Conservation (phyloP, 2,329 filamentous ascomycete species). For the Fusarium vanettenii region DNA sequence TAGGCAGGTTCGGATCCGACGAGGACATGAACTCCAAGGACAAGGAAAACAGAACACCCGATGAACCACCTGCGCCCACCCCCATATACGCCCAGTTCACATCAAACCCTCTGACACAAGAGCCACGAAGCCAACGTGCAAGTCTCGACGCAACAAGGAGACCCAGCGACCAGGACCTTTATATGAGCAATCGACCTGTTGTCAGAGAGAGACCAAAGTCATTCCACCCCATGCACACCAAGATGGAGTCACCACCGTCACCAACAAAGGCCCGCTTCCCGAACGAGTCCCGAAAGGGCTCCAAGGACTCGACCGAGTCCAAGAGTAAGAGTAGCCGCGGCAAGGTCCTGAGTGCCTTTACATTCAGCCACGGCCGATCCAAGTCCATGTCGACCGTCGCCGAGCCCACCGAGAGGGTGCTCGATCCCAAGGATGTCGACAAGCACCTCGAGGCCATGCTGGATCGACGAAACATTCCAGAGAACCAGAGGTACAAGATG, state of each 20-base stretch:
- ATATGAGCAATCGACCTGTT: slow-evolving; percentile 31
- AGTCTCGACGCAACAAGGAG: slow-evolving; percentile 42
- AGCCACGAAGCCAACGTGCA: slow-evolving; percentile 32
- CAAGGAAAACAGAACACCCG: slow-evolving; percentile 84
- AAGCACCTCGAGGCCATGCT: slow-evolving; percentile 72
- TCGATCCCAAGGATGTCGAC: slow-evolving; percentile 67
- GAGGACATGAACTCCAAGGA: slow-evolving; percentile 69
- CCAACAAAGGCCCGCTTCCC: slow-evolving; percentile 37
- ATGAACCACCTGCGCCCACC: slow-evolving; percentile 56
- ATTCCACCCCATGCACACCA: slow-evolving; percentile 53
- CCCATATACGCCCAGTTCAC: slow-evolving; percentile 86
- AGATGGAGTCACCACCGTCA: slow-evolving; percentile 36
- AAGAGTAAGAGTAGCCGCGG: slow-evolving; percentile 55
- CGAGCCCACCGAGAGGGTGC: slow-evolving; percentile 59
- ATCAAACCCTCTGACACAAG: slow-evolving; percentile 40
- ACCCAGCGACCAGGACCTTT: slow-evolving; percentile 33
- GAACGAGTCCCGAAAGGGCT: slow-evolving; percentile 40
- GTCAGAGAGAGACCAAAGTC: slow-evolving; percentile 63
- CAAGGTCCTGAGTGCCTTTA: slow-evolving; percentile 53
- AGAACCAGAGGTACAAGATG: slow-evolving; percentile 96
- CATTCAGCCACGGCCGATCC: slow-evolving; percentile 51
- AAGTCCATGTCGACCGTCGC: slow-evolving; percentile 48
- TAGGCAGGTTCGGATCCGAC: slow-evolving; percentile 65
- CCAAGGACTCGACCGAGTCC: slow-evolving; percentile 43
- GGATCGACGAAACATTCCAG: slow-evolving; percentile 91